Evolutionary conservation across 257 asterid genomes (phyloP), one percentile per base, ranked within the genome.

Genomic region (Solanum chaucha): DNA sequence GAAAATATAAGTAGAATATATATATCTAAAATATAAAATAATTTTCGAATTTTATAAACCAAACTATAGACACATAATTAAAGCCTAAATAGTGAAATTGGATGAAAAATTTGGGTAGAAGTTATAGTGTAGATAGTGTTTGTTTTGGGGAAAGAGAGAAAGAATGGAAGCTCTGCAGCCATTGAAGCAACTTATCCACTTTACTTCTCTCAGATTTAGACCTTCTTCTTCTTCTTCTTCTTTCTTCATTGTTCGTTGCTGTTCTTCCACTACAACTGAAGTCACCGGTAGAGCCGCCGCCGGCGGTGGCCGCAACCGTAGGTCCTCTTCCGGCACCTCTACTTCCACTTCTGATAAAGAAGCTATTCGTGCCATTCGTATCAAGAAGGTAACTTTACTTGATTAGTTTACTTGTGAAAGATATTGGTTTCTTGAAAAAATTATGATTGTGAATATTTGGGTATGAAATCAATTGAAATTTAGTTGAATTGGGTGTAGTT

Each of bases 321-420:
- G 90, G 87, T 80, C 92, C 9, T 41, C 95, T 20, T 68, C 94
- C 1, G 74, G 86, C 28, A 51, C 10, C 13, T 71, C 81, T 72
- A 72, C 97, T 80, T 82, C 94, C 41, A 87, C 91, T 85, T 96
- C 98, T 9, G 98, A 96, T 86, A 93, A 93, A 90, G 99, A 96
- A 82, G 95, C 98, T 17, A 86, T 96, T 91, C 98, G 98, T 64
- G 92, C 95, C 59, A 95, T 95, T 46, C 98, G 98, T 40, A 92
- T 96, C 10, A 92, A 94, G 86, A 96, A 96, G 98, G 99, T 92
- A 26, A 86, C 24, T 65, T 7, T 15, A 85, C 10, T 30, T 58
- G 12, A 44, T 14, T 77, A 41, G 35, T 26, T 77, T 24, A n/a
- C 38, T 75, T n/a, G n/a, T 74, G 14, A 38, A 74, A 24, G 34